Evolutionary conservation across 441 rosid species (phyloP).

Genomic region (Macaranga tanarius): DNA sequence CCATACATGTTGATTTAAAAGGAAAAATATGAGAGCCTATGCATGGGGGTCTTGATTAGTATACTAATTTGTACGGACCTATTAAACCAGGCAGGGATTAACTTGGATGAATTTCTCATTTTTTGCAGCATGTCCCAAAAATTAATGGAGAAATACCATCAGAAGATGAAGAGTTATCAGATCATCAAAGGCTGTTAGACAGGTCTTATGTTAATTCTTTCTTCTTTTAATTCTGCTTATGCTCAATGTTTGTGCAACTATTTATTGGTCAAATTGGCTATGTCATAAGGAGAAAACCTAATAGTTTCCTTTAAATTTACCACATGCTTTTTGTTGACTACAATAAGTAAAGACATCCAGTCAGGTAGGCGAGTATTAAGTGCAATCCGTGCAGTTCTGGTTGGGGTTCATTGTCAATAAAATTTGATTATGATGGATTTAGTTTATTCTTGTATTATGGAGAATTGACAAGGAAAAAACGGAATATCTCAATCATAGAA

Average conservation of each 20-base stretch:
- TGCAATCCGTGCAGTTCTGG: neutral
- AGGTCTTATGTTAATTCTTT: conserved; percentile 41
- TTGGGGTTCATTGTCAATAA: neutral
- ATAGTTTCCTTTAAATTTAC: neutral
- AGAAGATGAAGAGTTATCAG: conserved; percentile 72
- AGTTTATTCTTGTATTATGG: neutral
- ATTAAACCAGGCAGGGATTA: neutral
- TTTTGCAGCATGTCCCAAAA: conserved; percentile 81
- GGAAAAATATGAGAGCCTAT: neutral
- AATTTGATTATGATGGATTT: neutral
- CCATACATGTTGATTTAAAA: neutral
- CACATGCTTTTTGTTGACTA: neutral
- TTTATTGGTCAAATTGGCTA: neutral
- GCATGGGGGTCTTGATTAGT: neutral
- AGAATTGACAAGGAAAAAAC: neutral
- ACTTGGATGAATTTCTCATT: conserved; percentile 11
- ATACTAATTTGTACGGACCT: neutral
- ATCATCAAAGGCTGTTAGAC: conserved; percentile 82
- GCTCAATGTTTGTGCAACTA: neutral
- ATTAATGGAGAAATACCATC: conserved; percentile 82
- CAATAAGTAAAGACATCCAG: neutral
- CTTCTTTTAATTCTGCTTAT: conserved; percentile 1
- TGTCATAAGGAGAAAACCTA: neutral
- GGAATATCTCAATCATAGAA: neutral
- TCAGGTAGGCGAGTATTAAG: neutral